Conservation (phyloP, 192 early-diverging fungal species). For the Coemansia sp. region DNA sequence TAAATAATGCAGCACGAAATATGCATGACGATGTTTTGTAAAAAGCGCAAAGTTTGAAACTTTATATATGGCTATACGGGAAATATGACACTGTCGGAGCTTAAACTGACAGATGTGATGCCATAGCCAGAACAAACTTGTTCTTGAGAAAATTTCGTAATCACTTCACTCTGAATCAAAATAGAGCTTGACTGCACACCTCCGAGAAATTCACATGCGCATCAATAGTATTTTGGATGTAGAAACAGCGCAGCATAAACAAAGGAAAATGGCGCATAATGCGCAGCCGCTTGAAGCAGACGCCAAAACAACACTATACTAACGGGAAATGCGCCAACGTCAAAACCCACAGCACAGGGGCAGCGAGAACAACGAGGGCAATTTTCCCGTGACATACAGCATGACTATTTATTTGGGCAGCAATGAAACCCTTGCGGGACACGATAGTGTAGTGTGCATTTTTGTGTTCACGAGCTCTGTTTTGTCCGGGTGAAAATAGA, state of each 20-base stretch:
- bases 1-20: no score
- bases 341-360: slow-evolving; percentile 5
- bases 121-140: no score
- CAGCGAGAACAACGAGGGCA: slow-evolving; percentile 1
- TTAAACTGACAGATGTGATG: no score
- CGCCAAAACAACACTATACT: slow-evolving; percentile 12
- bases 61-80: no score
- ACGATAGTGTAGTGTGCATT: slow-evolving; percentile 7
- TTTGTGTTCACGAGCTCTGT: slow-evolving; percentile 1
- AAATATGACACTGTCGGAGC: no score
- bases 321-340: slow-evolving; percentile 10
- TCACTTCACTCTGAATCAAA: no score
- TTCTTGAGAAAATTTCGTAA: no score
- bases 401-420: background rate
- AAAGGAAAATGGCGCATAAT: background rate
- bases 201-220: no score
- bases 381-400: background rate
- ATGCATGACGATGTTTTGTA: no score
- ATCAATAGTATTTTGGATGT: no score
- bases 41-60: no score
- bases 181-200: no score
- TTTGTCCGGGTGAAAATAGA: background rate
- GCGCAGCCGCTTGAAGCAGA: slow-evolving; percentile 1
- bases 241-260: background rate
- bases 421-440: slow-evolving; percentile 18